Base-by-base conservation (phyloP, 2,329 filamentous ascomycete species). In the Paramyrothecium sp. region DNA sequence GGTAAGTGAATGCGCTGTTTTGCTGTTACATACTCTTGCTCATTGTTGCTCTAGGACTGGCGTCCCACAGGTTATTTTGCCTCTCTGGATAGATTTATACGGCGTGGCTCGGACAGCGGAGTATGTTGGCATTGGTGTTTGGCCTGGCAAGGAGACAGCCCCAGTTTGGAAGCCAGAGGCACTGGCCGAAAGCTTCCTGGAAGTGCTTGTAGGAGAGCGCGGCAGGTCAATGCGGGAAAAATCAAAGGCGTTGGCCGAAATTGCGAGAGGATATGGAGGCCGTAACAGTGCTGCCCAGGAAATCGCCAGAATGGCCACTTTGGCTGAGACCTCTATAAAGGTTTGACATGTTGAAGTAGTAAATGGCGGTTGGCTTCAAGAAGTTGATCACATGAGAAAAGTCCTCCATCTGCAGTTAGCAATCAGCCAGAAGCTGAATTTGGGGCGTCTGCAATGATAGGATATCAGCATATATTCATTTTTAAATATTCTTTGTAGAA, bases 31-130 rank as follows among this genome's bases (percentile, higher is more conserved):
- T n/a, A 10, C 13, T 13, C 47, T 49, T 8, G 20, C 47, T 41
- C n/a, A 11, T 20, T 26, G 13, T 21, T 7, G n/a, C n/a, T 30
- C 26, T 21, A 23, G 77, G 13, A 69, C 71, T 20, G 77, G 77
- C 5, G 65, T 76, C 10, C 75, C 78, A 2, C 78, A 80, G 49
- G 60, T 80, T 12, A 61, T 80, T 12, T 65, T 81, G 2, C 78
- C 78, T 0, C 60, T 71, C 3, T 80, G 78, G 78, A 64, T 73
- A 2, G 77, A 80, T 53, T 69, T 72, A 0, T 77, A 76, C 57
- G 75, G 78, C 53, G 78, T 72, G 56, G 76, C 77, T 7, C 65
- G 65, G 16, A 69, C 71, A 2, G 74, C 73, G 1, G 77, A 81
- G 61, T 73, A 67, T 55, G 60, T 78, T 0, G 73, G 72, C 0